Evolutionary conservation across 83 land plant species (phyloP).

Genomic region (Picea abies): DNA sequence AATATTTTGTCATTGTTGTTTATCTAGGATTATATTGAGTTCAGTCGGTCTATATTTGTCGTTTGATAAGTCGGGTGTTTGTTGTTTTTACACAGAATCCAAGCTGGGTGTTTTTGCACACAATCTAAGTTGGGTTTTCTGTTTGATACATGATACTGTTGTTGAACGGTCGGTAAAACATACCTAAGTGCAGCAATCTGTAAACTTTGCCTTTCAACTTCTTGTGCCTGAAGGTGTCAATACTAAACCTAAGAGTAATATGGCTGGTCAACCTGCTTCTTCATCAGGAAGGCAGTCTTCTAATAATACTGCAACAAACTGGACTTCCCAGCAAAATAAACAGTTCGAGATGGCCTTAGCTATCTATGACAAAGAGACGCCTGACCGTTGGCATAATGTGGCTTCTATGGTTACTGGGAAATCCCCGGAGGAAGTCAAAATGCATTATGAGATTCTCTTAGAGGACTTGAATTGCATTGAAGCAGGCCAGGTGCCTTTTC

Average conservation of each 20-base stretch:
- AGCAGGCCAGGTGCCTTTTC: slow-evolving; percentile 40
- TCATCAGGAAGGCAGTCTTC: background rate
- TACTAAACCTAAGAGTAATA: background rate
- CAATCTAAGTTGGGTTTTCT: no score
- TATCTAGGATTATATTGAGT: no score
- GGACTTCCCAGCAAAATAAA: slow-evolving; percentile 22
- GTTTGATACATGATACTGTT: no score
- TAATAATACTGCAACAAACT: background rate
- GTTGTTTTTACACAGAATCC: no score
- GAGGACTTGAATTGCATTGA: slow-evolving; percentile 55
- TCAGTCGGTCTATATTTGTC: no score
- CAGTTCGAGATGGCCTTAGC: slow-evolving; percentile 25
- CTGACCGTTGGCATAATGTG: slow-evolving; percentile 24
- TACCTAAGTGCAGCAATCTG: background rate
- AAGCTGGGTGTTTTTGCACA: no score
- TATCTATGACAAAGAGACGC: slow-evolving; percentile 19
- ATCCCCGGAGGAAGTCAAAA: slow-evolving; percentile 40
- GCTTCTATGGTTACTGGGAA: slow-evolving; percentile 30
- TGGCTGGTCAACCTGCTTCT: background rate
- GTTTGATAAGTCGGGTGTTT: no score
- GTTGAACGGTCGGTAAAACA: no score
- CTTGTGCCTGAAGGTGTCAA: background rate
- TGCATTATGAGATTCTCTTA: slow-evolving; percentile 38
- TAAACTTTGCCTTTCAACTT: background rate
- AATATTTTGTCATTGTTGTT: no score